phyloP scores from a whole-genome alignment of 345 rosid species.

The Salix dunnii region DNA sequence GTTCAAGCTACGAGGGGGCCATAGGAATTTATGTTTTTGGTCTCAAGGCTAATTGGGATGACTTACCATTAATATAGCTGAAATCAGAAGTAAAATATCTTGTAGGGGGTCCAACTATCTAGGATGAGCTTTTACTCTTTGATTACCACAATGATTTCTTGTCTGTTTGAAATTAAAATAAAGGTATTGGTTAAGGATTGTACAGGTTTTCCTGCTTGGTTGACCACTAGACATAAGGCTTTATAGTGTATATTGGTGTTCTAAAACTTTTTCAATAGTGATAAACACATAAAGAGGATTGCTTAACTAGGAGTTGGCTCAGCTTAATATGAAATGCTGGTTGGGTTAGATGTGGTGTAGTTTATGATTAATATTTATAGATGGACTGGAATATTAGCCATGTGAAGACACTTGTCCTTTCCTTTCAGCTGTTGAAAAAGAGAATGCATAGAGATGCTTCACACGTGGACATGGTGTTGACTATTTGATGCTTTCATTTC shows the following conservation, averaged over 20 bases:
- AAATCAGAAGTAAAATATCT: background rate
- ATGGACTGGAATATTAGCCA: background rate
- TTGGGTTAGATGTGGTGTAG: background rate
- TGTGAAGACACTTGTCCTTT: too few species aligned
- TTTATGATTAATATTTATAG: background rate
- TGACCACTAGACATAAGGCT: background rate
- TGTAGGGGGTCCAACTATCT: background rate
- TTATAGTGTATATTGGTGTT: background rate
- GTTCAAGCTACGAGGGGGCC: background rate
- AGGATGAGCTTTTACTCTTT: background rate
- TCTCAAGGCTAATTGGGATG: background rate
- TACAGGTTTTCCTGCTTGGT: background rate
- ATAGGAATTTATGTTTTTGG: background rate
- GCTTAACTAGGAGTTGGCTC: background rate
- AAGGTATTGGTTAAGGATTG: background rate
- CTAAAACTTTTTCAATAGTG: background rate
- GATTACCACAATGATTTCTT: background rate
- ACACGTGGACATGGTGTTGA: too few species aligned
- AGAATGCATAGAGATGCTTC: background rate
- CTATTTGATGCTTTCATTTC: background rate
- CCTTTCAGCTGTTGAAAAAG: background rate
- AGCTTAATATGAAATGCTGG: background rate
- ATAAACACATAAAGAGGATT: background rate
- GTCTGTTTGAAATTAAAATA: background rate
- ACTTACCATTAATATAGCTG: background rate